These are phyloP conservation scores for Termitomyces heimii DNA, from an alignment of 768 basidiomycete species.

Conservation along the genomic window DNA sequence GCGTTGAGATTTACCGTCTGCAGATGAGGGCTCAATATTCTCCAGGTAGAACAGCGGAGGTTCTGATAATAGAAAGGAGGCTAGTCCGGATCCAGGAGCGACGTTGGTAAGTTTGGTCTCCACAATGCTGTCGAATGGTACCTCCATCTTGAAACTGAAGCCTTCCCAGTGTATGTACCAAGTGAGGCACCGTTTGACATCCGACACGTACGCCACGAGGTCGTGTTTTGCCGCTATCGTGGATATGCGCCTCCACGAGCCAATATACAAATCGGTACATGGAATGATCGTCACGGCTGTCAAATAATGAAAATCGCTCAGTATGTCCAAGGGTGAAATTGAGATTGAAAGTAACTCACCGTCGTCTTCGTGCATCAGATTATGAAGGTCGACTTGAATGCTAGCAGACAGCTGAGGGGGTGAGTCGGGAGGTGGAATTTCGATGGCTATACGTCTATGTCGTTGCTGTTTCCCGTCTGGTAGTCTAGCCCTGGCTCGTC, in stretches of 20 bases:
- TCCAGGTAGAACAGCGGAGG: conserved; percentile 71
- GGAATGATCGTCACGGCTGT: conserved; percentile 72
- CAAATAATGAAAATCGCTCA: background rate
- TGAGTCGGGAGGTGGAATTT: conserved; percentile 33
- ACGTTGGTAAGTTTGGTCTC: conserved; percentile 51
- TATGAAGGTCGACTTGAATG: conserved; percentile 55
- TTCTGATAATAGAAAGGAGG: conserved; percentile 57
- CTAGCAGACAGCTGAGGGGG: conserved; percentile 47
- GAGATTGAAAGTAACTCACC: conserved; percentile 39
- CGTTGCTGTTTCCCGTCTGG: conserved; percentile 50
- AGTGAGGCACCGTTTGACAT: conserved; percentile 55
- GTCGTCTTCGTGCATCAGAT: conserved; percentile 70
- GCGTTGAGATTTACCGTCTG: conserved; percentile 26
- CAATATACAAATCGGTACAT: conserved; percentile 68
- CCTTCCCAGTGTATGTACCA: conserved; percentile 79
- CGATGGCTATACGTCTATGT: conserved; percentile 27
- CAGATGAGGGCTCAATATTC: conserved; percentile 24
- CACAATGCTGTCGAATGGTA: conserved; percentile 60
- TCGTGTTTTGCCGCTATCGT: conserved; percentile 51
- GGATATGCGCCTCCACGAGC: conserved; percentile 72
- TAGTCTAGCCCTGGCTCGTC: conserved; percentile 80
- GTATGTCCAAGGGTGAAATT: background rate
- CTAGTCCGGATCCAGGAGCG: conserved; percentile 50
- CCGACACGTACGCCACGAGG: conserved; percentile 74
- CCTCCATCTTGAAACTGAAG: conserved; percentile 80